Evolutionary conservation across 108 stramenopile species (phyloP).

Genomic region (Nannochloropsis oceanica): DNA sequence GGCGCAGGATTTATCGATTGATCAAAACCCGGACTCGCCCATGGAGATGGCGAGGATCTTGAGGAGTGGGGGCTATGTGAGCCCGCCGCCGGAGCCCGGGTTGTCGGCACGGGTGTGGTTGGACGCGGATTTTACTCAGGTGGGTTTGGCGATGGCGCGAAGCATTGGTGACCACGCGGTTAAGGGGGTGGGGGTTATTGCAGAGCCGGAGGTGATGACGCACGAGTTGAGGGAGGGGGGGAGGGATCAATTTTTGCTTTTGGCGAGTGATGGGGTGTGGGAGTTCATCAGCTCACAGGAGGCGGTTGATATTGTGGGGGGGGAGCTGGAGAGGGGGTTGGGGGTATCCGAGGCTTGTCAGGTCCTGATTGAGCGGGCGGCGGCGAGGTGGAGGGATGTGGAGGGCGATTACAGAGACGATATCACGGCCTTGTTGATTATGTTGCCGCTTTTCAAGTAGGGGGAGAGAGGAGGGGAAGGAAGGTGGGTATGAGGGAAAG

Average conservation of each 20-base stretch:
- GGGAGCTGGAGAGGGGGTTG: neutral
- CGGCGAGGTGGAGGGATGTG: slow-evolving; percentile 71
- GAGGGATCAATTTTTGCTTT: slow-evolving; percentile 60
- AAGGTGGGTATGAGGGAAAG: too few species aligned
- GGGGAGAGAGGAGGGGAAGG: too few species aligned
- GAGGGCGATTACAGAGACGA: slow-evolving; percentile 94
- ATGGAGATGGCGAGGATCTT: slow-evolving; percentile 52
- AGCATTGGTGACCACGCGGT: slow-evolving; percentile 44
- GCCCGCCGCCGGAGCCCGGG: slow-evolving; percentile 75
- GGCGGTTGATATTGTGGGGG: slow-evolving; percentile 32
- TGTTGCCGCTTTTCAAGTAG: slow-evolving; percentile 34
- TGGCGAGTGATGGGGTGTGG: slow-evolving; percentile 91
- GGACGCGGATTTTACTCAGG: slow-evolving; percentile 65
- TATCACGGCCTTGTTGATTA: slow-evolving; percentile 75
- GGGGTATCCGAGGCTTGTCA: slow-evolving; percentile 24
- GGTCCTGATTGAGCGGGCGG: slow-evolving; percentile 66
- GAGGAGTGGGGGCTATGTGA: slow-evolving; percentile 66
- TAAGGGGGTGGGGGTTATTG: slow-evolving; percentile 40
- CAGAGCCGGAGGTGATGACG: slow-evolving; percentile 44
- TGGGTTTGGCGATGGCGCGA: slow-evolving; percentile 50
- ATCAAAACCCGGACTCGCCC: slow-evolving; percentile 77
- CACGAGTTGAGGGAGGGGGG: slow-evolving; percentile 34
- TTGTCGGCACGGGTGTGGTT: slow-evolving; percentile 77
- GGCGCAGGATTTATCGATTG: slow-evolving; percentile 52
- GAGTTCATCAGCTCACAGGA: slow-evolving; percentile 66